Evolutionary conservation across 306 rosid species (phyloP).

Genomic region (Fragaria vesca): DNA sequence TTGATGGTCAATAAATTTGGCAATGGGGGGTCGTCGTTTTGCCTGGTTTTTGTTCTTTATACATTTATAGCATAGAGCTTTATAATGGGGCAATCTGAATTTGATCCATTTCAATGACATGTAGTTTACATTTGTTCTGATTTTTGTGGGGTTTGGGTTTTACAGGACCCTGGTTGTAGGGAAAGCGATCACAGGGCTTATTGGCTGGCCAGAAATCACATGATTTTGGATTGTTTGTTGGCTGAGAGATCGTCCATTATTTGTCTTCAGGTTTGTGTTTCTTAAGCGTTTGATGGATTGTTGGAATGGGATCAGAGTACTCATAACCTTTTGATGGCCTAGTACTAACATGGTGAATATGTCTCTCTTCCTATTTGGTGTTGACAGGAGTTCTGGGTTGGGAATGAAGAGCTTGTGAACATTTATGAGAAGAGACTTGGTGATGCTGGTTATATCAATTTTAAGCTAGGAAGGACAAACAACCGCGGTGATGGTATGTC

Average conservation of each 20-base stretch:
- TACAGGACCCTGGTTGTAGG: slow-evolving; percentile 68
- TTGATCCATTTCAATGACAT: background rate
- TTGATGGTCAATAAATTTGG: background rate
- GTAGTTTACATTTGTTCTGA: slow-evolving; percentile 3
- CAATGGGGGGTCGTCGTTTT: background rate
- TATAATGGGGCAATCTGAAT: background rate
- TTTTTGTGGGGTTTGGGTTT: background rate
- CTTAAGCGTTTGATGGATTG: background rate
- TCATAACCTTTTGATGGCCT: background rate
- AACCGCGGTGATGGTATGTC: slow-evolving; percentile 94
- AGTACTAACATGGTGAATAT: slow-evolving; percentile 1
- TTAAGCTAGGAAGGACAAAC: slow-evolving; percentile 88
- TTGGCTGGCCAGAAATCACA: slow-evolving; percentile 85
- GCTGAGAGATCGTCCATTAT: slow-evolving; percentile 84
- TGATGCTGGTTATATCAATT: slow-evolving; percentile 70
- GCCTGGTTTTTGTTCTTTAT: background rate
- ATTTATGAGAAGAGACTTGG: slow-evolving; percentile 71
- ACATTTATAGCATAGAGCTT: background rate
- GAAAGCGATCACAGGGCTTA: slow-evolving; percentile 71
- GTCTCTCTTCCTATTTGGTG: background rate
- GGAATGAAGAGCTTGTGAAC: slow-evolving; percentile 77
- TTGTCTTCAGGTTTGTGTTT: slow-evolving; percentile 83
- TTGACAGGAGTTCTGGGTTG: slow-evolving; percentile 79
- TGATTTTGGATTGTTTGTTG: slow-evolving; percentile 76
- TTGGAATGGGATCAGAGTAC: background rate